A percentile compares a stretch with the other conserved stretches of the same genome.
These are phyloP conservation scores for Neonectria magnoliae DNA, from an alignment of 2,329 filamentous ascomycete genomes.

Conservation along the genomic window DNA sequence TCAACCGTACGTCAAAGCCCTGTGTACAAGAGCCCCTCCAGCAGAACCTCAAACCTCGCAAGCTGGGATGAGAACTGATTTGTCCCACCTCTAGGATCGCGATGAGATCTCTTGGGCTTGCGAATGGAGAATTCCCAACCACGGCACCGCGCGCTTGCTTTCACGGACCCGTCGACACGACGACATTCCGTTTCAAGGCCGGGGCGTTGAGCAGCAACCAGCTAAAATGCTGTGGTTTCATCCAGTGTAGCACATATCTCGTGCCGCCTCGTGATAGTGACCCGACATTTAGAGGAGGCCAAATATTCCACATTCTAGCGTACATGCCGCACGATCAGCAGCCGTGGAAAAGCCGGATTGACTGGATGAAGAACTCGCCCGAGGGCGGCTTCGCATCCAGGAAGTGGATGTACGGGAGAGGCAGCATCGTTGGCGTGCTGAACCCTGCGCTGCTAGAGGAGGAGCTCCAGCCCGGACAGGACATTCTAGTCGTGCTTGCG, in stretches of 20 bases:
- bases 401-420: constrained; percentile 21
- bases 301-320: constrained; percentile 23
- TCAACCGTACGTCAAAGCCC: too few species aligned
- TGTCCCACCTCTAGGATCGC: constrained; percentile 5
- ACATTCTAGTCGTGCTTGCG: constrained; percentile 23
- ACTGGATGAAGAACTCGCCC: constrained; percentile 16
- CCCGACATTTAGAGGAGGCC: constrained; percentile 15
- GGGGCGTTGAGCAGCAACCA: constrained; percentile 14
- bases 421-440: constrained; percentile 16
- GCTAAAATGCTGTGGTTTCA: constrained; percentile 21
- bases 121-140: constrained; percentile 2
- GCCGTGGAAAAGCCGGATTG: constrained; percentile 18
- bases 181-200: constrained; percentile 13
- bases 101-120: constrained; percentile 9
- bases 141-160: constrained; percentile 12
- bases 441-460: constrained; percentile 15
- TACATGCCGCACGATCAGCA: constrained; percentile 27
- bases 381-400: constrained; percentile 17
- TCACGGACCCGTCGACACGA: constrained; percentile 21
- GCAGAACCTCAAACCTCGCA: too few species aligned
- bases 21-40: too few species aligned
- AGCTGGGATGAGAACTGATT: background rate
- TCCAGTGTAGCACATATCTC: constrained; percentile 19
- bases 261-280: constrained; percentile 16
- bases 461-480: constrained; percentile 20